phyloP scores from a whole-genome alignment of 108 stramenopile genomes.

The Skeletonema grethae region DNA sequence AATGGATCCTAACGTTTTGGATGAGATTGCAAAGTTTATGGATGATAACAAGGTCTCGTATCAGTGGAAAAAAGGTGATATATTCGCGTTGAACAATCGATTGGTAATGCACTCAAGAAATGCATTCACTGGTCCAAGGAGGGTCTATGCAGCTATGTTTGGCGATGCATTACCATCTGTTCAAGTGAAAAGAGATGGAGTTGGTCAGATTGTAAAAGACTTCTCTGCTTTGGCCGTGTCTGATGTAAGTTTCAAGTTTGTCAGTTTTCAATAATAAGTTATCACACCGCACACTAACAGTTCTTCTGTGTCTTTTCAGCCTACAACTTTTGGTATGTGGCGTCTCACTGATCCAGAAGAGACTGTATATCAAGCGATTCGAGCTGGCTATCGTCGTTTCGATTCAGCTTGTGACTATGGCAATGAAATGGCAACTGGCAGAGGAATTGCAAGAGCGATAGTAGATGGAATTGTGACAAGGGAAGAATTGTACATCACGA shows the following conservation, averaged over 20 bases:
- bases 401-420: conserved; percentile 97
- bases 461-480: conserved; percentile 70
- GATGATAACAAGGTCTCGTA: conserved; percentile 64
- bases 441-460: conserved; percentile 83
- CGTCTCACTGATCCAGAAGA: conserved; percentile 66
- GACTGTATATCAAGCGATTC: conserved; percentile 81
- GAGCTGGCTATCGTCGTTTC: conserved; percentile 83
- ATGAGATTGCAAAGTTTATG: conserved; percentile 71
- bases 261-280: neutral
- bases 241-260: conserved; percentile 22
- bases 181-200: conserved; percentile 33
- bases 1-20: conserved; percentile 58
- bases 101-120: conserved; percentile 85
- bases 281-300: neutral
- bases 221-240: conserved; percentile 41
- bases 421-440: conserved; percentile 88
- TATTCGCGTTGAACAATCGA: conserved; percentile 77
- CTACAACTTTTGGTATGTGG: conserved; percentile 88
- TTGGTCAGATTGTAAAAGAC: conserved; percentile 35
- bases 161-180: conserved; percentile 25
- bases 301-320: conserved; percentile 9
- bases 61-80: conserved; percentile 76
- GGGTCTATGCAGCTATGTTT: conserved; percentile 65
- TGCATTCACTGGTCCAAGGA: conserved; percentile 59
- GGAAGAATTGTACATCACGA: conserved; percentile 86